These are phyloP conservation scores for Gentiana macrophylla DNA, from an alignment of 257 asterid species.

Conservation along the genomic window DNA sequence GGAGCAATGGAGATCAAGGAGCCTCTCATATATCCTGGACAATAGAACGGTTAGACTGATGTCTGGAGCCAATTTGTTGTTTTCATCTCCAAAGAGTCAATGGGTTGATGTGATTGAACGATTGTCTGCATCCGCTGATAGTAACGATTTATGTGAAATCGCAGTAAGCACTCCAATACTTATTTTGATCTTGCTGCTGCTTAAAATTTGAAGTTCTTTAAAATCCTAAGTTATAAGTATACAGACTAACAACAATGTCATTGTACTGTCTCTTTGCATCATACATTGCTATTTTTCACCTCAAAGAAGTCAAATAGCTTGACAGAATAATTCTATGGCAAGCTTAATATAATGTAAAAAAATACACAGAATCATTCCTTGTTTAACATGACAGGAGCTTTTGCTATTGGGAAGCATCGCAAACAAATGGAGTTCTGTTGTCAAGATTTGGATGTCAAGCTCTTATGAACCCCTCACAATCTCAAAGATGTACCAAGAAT, in stretches of 20 bases:
- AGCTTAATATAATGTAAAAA: no score
- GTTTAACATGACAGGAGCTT: conserved; percentile 44
- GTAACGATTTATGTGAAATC: conserved; percentile 30
- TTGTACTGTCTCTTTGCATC: no score
- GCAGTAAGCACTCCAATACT: conserved; percentile 34
- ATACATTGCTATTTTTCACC: no score
- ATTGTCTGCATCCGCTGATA: conserved; percentile 27
- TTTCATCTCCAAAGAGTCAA: conserved; percentile 47
- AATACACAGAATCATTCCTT: background rate
- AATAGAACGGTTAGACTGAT: conserved; percentile 62
- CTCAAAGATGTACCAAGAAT: conserved; percentile 41
- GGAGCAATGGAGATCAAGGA: conserved; percentile 52
- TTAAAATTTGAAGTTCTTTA: no score
- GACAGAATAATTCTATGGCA: no score
- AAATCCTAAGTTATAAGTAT: no score
- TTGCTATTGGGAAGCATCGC: conserved; percentile 51
- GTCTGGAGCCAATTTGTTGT: conserved; percentile 66
- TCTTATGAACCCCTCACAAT: conserved; percentile 31
- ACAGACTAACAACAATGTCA: no score
- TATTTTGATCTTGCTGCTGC: background rate
- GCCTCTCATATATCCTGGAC: conserved; percentile 67
- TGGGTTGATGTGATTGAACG: conserved; percentile 56
- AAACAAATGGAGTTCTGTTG: conserved; percentile 46
- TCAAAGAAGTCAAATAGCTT: no score
- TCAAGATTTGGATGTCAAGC: conserved; percentile 44